Conservation (phyloP, 441 rosid genomes). For the Pelargonium myrrhifolium region DNA sequence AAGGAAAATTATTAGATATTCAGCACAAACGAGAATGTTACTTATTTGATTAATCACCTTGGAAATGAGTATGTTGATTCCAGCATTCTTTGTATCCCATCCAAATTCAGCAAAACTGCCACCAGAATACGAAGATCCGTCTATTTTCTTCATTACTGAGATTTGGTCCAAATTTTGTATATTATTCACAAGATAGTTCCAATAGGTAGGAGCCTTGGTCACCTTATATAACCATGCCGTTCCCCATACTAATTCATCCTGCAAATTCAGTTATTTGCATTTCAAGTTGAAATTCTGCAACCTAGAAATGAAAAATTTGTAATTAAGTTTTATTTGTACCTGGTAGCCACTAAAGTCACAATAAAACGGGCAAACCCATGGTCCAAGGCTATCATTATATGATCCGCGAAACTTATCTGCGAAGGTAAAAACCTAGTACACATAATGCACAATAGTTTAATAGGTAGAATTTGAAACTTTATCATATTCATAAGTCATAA, state of each 20-base stretch:
- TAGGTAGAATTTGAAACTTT: background rate
- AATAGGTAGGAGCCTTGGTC: slow-evolving; percentile 20
- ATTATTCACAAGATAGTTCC: slow-evolving; percentile 21
- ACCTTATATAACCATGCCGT: slow-evolving; percentile 35
- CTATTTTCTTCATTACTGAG: background rate
- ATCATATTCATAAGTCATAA: too few relatives aligned
- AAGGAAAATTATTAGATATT: background rate
- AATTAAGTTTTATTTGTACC: slow-evolving; percentile 21
- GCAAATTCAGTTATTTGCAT: background rate
- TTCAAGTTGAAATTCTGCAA: too few relatives aligned
- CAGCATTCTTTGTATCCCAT: slow-evolving; percentile 37
- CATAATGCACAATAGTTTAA: background rate
- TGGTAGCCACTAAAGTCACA: slow-evolving; percentile 29
- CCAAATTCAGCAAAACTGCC: slow-evolving; percentile 28
- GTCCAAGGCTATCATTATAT: slow-evolving; percentile 25
- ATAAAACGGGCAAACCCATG: slow-evolving; percentile 35
- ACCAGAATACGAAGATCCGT: background rate
- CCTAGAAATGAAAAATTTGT: background rate
- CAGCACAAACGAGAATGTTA: too few relatives aligned
- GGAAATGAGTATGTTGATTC: slow-evolving; percentile 29
- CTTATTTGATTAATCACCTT: slow-evolving; percentile 17
- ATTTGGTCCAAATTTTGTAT: slow-evolving; percentile 6
- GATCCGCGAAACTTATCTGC: slow-evolving; percentile 32
- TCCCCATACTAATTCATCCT: slow-evolving; percentile 41
- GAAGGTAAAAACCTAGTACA: slow-evolving; percentile 28